Evolutionary conservation across 768 basidiomycete genomes (phyloP), one percentile per base, ranked within the genome.

Genomic region (Serendipita sp.): DNA sequence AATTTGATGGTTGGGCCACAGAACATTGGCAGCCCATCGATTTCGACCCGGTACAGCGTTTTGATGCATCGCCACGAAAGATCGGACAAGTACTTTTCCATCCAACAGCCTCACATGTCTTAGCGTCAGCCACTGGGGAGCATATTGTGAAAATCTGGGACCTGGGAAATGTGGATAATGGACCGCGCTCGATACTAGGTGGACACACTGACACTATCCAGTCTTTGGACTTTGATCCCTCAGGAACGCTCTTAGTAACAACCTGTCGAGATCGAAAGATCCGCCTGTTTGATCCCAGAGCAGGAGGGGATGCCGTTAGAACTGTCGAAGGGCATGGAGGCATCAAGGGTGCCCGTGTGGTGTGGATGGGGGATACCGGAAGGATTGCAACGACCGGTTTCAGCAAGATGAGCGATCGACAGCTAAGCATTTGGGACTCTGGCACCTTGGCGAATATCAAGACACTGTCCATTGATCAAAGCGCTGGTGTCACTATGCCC

Each of bases 71-170:
- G 5, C 80, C 86, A 0, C 84, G 92, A 67, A 96, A 97, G 77
- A 83, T 95, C 66, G 95, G 95, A 0, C 95, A 97, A 71, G 88
- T 96, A 46, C 76, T 89, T 35, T 99, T 91, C 80, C 92, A 98
- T 73, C 93, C 95, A 1, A 89, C 89, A 1, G 92, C 96, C 0
- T 73, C 83, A 34, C 86, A 91, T 69, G 85, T 98, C 16, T 79
- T 99, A 44, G 91, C 93, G 3, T 85, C 82, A 63, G 86, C 85
- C 0, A 81, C 83, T 0, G 91, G 89, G 53, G 95, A 99, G 68
- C 85, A 96, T 71, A 80, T 84, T 51, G 83, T 96, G 67, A 89
- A 89, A 72, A 76, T 99, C 1, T 98, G 92, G 89, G 95, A 98
- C 75, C 79, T 97, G 63, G 86, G 85, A 2, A 80, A 81, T 62